These are phyloP conservation scores for Zymoseptoria pseudotritici DNA, from an alignment of 2,329 filamentous ascomycete species.

Conservation along the genomic window DNA sequence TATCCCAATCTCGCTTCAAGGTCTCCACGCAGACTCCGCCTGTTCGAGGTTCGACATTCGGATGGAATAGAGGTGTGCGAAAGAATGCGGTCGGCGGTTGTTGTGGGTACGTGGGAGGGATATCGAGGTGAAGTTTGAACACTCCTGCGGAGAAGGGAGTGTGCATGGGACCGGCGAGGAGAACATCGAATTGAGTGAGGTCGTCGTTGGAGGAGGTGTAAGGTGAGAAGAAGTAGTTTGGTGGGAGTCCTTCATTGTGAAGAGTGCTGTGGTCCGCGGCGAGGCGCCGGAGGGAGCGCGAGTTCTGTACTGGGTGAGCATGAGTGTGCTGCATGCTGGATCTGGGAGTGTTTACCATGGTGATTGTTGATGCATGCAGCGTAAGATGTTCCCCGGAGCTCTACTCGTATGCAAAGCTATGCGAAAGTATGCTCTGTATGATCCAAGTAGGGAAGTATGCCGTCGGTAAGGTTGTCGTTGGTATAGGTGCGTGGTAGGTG, in stretches of 20 bases:
- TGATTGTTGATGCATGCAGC: not conserved
- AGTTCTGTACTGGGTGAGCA: slow-evolving; percentile 33
- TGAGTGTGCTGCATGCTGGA: not conserved
- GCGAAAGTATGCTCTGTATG: not conserved
- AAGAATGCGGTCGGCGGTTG: slow-evolving; percentile 52
- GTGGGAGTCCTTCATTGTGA: slow-evolving; percentile 49
- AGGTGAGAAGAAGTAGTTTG: slow-evolving; percentile 53
- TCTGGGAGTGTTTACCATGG: not conserved
- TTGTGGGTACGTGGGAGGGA: slow-evolving; percentile 50
- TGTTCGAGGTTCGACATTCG: slow-evolving; percentile 56
- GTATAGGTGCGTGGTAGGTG: not conserved
- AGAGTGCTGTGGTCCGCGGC: slow-evolving; percentile 53
- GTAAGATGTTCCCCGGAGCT: not conserved
- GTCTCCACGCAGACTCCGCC: slow-evolving; percentile 59
- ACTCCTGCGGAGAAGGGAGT: slow-evolving; percentile 54
- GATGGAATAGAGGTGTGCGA: slow-evolving; percentile 56
- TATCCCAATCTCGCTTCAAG: slow-evolving; percentile 56
- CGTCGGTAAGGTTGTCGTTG: not conserved
- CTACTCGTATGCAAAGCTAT: slow-evolving; percentile 1
- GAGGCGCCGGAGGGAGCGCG: slow-evolving; percentile 49
- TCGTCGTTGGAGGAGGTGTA: slow-evolving; percentile 39
- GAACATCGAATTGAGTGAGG: slow-evolving; percentile 50
- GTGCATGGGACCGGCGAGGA: slow-evolving; percentile 52
- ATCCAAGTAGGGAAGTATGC: not conserved
- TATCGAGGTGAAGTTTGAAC: slow-evolving; percentile 53